A percentile compares a stretch with the other conserved stretches of the same genome.
Conservation (phyloP, 768 basidiomycete genomes). For the Nevesoporus exiguus region DNA sequence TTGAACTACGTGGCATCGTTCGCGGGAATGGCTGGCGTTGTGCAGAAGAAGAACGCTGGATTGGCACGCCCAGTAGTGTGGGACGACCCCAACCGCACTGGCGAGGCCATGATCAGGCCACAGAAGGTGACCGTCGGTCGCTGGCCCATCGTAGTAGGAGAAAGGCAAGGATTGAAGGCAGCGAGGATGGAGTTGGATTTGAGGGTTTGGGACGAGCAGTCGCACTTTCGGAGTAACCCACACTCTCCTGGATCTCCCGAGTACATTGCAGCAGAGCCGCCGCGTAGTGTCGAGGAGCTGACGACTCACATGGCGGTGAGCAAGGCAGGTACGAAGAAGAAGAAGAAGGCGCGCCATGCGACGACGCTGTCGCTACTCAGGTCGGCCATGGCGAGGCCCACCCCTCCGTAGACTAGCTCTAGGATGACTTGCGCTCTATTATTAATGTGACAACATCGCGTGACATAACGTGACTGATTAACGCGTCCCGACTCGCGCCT, state of each 20-base stretch:
- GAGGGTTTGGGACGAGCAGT: slow-evolving; percentile 25
- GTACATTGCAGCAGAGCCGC: slow-evolving; percentile 39
- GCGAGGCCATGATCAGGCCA: slow-evolving; percentile 31
- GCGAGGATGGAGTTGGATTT: slow-evolving; percentile 34
- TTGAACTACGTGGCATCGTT: slow-evolving; percentile 29
- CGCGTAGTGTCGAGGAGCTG: slow-evolving; percentile 20
- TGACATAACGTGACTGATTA: slow-evolving; percentile 27
- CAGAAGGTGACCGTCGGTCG: slow-evolving; percentile 26
- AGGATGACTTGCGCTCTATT: no score
- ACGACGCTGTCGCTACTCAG: slow-evolving; percentile 15
- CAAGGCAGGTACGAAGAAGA: slow-evolving; percentile 3
- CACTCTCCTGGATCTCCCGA: slow-evolving; percentile 46
- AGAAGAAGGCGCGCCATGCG: neutral
- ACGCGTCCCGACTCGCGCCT: slow-evolving; percentile 20
- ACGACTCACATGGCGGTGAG: slow-evolving; percentile 10
- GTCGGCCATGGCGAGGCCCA: slow-evolving; percentile 18
- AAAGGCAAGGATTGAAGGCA: slow-evolving; percentile 38
- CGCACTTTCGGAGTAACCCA: slow-evolving; percentile 41
- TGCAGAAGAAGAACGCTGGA: slow-evolving; percentile 19
- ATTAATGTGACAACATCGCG: slow-evolving; percentile 17
- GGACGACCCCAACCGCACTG: slow-evolving; percentile 29
- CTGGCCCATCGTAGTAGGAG: slow-evolving; percentile 47
- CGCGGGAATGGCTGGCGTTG: slow-evolving; percentile 28
- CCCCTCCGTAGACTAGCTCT: neutral
- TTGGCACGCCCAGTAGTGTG: slow-evolving; percentile 21